A percentile compares a stretch with the other conserved stretches of the same genome.
Conservation (phyloP, 1,284 basidiomycete species). For the Melampsora larici-populina region DNA sequence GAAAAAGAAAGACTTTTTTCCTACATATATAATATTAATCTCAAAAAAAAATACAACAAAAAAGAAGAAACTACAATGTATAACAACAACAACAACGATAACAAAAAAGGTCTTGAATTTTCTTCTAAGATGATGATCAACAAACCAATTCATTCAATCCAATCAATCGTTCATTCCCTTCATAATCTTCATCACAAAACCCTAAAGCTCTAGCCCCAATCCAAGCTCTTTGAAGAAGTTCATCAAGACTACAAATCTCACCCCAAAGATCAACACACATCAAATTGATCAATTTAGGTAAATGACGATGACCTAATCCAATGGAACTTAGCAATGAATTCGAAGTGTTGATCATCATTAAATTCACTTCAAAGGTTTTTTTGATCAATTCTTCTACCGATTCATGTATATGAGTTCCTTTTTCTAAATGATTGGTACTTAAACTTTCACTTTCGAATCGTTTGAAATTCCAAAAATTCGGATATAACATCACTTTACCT, state of each 20-base stretch:
- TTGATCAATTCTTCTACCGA: conserved; percentile 56
- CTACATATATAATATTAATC: no score
- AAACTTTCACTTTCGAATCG: conserved; percentile 61
- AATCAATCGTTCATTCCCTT: neutral
- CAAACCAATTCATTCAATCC: conserved; percentile 4
- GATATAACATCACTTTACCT: conserved; percentile 79
- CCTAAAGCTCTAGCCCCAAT: conserved; percentile 45
- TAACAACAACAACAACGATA: neutral
- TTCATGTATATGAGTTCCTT: conserved; percentile 68
- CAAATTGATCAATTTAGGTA: conserved; percentile 62
- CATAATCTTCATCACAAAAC: conserved; percentile 42
- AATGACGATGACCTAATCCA: conserved; percentile 52
- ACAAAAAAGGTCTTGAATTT: neutral
- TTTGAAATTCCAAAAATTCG: conserved; percentile 63
- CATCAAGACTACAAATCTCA: conserved; percentile 58
- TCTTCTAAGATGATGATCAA: neutral
- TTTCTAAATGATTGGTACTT: conserved; percentile 78
- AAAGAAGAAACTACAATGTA: neutral
- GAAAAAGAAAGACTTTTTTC: no score
- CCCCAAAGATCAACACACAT: conserved; percentile 71
- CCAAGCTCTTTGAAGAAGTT: conserved; percentile 56
- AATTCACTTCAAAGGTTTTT: conserved; percentile 64
- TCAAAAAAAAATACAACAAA: no score
- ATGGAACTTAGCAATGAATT: conserved; percentile 45
- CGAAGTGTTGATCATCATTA: conserved; percentile 61